These are phyloP conservation scores for Suhomyces choctaworum DNA, from an alignment of 1,139 yeast species.

Conservation along the genomic window DNA sequence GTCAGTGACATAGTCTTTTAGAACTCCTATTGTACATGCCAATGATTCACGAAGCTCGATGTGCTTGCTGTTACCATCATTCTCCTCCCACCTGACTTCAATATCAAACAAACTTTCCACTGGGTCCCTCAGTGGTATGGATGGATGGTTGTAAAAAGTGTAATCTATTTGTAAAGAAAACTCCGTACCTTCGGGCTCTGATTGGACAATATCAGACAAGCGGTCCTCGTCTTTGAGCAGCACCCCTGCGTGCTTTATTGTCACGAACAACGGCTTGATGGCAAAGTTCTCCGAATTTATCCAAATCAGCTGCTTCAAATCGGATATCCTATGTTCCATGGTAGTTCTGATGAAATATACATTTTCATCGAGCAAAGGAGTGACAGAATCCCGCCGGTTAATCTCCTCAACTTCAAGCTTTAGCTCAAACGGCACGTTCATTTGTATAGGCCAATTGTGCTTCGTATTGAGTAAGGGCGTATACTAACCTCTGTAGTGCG, in stretches of 20 bases:
- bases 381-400: constrained; percentile 3
- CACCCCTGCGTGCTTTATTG: constrained; percentile 16
- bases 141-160: constrained; percentile 19
- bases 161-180: constrained; percentile 27
- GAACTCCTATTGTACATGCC: constrained; percentile 22
- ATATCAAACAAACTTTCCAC: constrained; percentile 27
- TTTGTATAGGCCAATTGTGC: too few relatives aligned
- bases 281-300: constrained; percentile 22
- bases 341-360: constrained; percentile 21
- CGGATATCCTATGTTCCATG: constrained; percentile 22
- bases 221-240: constrained; percentile 13
- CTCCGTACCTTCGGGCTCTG: constrained; percentile 9
- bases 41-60: constrained; percentile 25
- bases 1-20: constrained; percentile 24
- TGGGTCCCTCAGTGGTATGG: constrained; percentile 27
- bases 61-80: not conserved
- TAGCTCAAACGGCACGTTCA: constrained; percentile 28
- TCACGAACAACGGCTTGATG: constrained; percentile 28
- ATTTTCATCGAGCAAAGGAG: not conserved
- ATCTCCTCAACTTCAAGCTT: constrained; percentile 17
- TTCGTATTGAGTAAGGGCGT: not conserved
- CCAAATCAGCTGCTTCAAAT: constrained; percentile 34
- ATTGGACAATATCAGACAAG: constrained; percentile 15
- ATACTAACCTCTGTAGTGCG: not conserved
- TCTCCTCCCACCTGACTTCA: constrained; percentile 20